Base-by-base conservation (phyloP, 306 rosid species). In the Medicago lupulina region DNA sequence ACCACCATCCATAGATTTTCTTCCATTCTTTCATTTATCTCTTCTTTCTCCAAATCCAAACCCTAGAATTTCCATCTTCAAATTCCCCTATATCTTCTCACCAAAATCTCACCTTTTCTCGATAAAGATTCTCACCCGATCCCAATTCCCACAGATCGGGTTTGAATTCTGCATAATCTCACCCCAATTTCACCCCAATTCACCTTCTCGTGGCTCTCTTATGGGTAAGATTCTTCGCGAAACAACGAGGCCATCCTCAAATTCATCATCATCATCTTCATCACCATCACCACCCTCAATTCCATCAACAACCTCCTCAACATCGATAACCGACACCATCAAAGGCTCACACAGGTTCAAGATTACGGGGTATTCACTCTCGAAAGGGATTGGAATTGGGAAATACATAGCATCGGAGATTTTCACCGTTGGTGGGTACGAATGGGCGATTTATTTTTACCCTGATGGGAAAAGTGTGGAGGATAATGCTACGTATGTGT, bases 361-460 rank as follows among this genome's bases (percentile, higher is more conserved):
- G 93, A 88, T 92, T 80, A 82, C 76, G 14, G 98, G 96, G 9
- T 92, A 92, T 81, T 83, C 91, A 0, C 70, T 88, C 8, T 80
- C 88, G 13, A 92, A 92, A 39, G 96, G 98, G 67, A 88, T 87
- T 59, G 97, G 97, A 78, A 83, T 88, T 41, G 98, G 98, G 55
- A 90, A 92, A 74, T 90, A 87, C 81, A 74, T 87, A 49, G 82
- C 92, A 1, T 92, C 98, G 23, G 98, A 90, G 8, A 89, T 84
- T 15, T 92, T 92, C 68, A 77, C 86, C 15, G 96, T 92, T 17
- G 98, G 98, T 4, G 98, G 98, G 71, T 92, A 87, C 71, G 83
- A 91, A 31, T 92, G 96, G 98, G 98, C 98, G 67, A 87, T 92
- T 70, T 92, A 92, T 70, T 92, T 92, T 57, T 92, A 92, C 66